Conservation (phyloP, 352 stramenopile species). For the Pythium periplocum region DNA sequence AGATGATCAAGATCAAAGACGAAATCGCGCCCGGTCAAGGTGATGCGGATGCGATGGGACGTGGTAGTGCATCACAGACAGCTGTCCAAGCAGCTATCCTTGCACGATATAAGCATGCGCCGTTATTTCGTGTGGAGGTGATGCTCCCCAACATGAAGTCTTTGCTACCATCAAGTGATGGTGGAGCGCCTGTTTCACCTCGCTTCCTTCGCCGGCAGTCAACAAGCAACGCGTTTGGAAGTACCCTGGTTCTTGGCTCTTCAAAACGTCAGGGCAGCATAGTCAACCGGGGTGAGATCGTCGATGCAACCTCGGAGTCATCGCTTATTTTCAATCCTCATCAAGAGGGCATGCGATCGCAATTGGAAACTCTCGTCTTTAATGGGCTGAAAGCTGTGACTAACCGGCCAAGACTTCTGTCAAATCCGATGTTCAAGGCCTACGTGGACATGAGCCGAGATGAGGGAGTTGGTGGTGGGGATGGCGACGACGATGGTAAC, state of each 20-base stretch:
- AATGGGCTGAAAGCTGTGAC: constrained; percentile 63
- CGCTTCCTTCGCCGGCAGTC: not conserved
- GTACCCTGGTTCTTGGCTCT: not conserved
- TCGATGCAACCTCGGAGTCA: constrained; percentile 15
- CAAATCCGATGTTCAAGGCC: constrained; percentile 55
- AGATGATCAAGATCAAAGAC: constrained; percentile 41
- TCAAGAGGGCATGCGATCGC: constrained; percentile 46
- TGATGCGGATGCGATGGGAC: not conserved
- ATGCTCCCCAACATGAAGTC: constrained; percentile 13
- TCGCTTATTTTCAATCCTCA: constrained; percentile 45
- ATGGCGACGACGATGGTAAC: constrained; percentile 31
- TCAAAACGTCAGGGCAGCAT: constrained; percentile 10
- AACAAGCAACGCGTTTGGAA: not conserved
- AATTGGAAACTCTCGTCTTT: constrained; percentile 67
- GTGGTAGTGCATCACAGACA: constrained; percentile 12
- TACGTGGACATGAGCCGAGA: constrained; percentile 61
- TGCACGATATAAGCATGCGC: constrained; percentile 18
- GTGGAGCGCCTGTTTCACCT: not conserved
- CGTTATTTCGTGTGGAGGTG: constrained; percentile 80
- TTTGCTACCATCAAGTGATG: not conserved
- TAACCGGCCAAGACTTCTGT: constrained; percentile 52
- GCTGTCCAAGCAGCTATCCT: constrained; percentile 21
- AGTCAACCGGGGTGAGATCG: not conserved
- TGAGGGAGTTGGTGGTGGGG: constrained; percentile 25
- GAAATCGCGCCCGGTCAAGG: not conserved